Evolutionary conservation across 306 rosid genomes (phyloP).

Genomic region (Prunus dulcis): DNA sequence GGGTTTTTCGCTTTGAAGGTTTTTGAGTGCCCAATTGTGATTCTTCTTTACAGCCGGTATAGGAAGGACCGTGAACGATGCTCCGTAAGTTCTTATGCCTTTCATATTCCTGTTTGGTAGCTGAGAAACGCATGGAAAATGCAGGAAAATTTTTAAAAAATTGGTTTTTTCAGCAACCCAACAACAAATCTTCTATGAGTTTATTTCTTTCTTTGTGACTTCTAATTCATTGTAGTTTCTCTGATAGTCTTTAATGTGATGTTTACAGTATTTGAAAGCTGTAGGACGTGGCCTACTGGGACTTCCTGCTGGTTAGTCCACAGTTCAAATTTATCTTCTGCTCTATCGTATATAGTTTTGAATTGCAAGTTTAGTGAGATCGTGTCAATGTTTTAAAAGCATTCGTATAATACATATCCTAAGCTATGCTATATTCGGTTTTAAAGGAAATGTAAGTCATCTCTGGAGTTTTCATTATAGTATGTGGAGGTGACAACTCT

Average conservation of each 20-base stretch:
- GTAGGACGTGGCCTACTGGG: slow-evolving; percentile 75
- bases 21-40: slow-evolving; percentile 38
- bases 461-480: background rate
- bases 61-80: slow-evolving; percentile 33
- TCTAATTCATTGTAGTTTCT: background rate
- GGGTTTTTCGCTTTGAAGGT: slow-evolving; percentile 20
- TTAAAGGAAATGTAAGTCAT: background rate
- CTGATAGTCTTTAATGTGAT: background rate
- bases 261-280: slow-evolving; percentile 64
- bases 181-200: background rate
- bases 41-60: slow-evolving; percentile 48
- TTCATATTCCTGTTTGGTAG: background rate
- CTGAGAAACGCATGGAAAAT: background rate
- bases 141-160: background rate
- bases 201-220: background rate
- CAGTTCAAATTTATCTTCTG: background rate
- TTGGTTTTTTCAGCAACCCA: background rate
- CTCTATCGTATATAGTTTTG: background rate
- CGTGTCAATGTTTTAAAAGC: background rate
- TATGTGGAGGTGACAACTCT: background rate
- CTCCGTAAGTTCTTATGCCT: slow-evolving; percentile 27
- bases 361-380: background rate
- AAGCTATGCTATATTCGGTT: background rate
- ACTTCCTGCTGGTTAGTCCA: slow-evolving; percentile 69
- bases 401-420: background rate